These are phyloP conservation scores for Rhizopus arrhizus DNA, from an alignment of 371 early-diverging fungal species.

Conservation along the genomic window DNA sequence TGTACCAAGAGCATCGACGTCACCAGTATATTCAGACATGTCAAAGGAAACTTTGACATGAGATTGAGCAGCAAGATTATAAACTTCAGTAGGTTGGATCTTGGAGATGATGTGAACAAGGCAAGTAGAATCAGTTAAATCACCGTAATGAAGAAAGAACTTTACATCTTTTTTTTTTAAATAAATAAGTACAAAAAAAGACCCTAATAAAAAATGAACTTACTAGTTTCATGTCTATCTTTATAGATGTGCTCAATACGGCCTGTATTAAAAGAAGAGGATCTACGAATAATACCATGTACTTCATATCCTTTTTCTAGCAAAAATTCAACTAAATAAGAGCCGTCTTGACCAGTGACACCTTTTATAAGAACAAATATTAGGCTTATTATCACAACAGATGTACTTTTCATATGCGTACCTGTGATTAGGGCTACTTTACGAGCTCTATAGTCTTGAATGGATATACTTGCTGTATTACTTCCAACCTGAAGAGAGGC, in stretches of 20 bases:
- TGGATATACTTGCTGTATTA: too few relatives aligned
- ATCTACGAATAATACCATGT: constrained; percentile 83
- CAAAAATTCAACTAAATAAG: constrained; percentile 78
- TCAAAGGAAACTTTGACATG: constrained; percentile 90
- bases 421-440: too few relatives aligned
- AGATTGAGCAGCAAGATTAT: constrained; percentile 79
- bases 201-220: constrained; percentile 13
- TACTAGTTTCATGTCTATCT: constrained; percentile 67
- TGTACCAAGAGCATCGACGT: constrained; percentile 85
- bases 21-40: constrained; percentile 88
- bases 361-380: neutral
- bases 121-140: constrained; percentile 85
- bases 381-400: too few relatives aligned
- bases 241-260: constrained; percentile 82
- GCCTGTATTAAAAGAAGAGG: constrained; percentile 83
- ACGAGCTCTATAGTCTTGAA: too few relatives aligned
- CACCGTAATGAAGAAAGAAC: constrained; percentile 85
- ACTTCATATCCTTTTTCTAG: constrained; percentile 80
- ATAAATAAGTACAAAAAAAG: neutral
- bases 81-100: constrained; percentile 79
- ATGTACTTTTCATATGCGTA: too few relatives aligned
- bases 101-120: constrained; percentile 77
- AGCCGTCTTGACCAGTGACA: constrained; percentile 74
- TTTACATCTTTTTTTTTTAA: constrained; percentile 54
- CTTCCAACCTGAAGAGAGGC: too few relatives aligned